phyloP scores from a whole-genome alignment of 2,329 filamentous ascomycete genomes.

The Sclerotinia trifoliorum region DNA sequence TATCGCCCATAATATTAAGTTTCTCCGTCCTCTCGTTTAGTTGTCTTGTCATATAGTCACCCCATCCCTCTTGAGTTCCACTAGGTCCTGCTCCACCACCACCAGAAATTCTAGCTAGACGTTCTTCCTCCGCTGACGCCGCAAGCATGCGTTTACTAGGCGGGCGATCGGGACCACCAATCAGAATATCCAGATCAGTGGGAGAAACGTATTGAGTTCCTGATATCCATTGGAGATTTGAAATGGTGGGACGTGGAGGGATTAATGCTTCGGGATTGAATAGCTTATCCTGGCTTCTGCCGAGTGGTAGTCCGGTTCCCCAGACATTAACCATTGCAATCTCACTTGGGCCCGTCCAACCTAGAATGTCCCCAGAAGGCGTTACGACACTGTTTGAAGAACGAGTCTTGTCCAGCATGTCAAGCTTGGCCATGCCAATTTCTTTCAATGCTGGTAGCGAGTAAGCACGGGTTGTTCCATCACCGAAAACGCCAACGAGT shows the following conservation, averaged over 20 bases:
- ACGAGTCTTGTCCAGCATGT: conserved; percentile 72
- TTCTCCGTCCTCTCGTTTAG: conserved; percentile 89
- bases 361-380: conserved; percentile 76
- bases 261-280: conserved; percentile 73
- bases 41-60: conserved; percentile 80
- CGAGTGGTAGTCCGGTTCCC: conserved; percentile 67
- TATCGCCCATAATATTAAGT: conserved; percentile 77
- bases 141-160: conserved; percentile 85
- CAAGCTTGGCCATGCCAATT: conserved; percentile 65
- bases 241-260: conserved; percentile 86
- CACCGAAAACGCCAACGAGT: conserved; percentile 80
- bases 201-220: conserved; percentile 90
- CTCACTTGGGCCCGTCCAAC: conserved; percentile 87
- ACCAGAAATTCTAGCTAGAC: conserved; percentile 49
- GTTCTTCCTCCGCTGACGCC: conserved; percentile 73
- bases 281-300: conserved; percentile 66
- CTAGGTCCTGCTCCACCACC: conserved; percentile 39
- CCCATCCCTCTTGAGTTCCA: conserved; percentile 58
- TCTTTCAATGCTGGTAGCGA: conserved; percentile 88
- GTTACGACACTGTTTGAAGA: conserved; percentile 69
- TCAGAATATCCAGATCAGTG: conserved; percentile 82
- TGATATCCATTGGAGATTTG: conserved; percentile 93
- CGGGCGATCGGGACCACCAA: conserved; percentile 84
- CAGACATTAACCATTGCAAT: conserved; percentile 80
- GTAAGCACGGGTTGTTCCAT: conserved; percentile 75